Base-by-base conservation (phyloP, 306 rosid species). In the Vigna reflexopilosa region DNA sequence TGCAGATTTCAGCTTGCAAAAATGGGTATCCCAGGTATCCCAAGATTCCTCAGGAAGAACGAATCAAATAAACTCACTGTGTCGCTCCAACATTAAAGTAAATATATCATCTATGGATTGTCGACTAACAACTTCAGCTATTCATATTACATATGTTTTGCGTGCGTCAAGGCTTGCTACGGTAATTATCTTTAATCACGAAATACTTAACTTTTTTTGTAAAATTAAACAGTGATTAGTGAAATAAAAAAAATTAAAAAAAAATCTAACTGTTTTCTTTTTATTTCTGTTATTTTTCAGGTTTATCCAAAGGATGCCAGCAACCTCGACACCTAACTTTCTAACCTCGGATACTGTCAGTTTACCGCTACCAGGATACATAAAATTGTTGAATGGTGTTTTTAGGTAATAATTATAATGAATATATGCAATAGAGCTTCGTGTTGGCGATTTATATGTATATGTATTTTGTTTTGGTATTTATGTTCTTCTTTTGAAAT, bases 1-100 rank as follows among this genome's bases (percentile, higher is more conserved):
- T 81, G 85, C 98, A 93, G 99, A 87, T 95, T 81, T 88, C 99
- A 9, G 98, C 96, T 78, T 89, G 93, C 84, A 93, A 93, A 80
- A 88, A 86, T 30, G 93, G 93, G 83, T 90, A 88, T 83, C 90
- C 90, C 2, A 85, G 97, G 83, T 90, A 89, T 77, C 90, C 83
- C 12, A 93, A 93, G 93, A 85, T 87, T 77, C 92, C 79, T 58
- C 86, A 85, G 73, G 90, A 83, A 73, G 92, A 88, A 87, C 69
- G 94, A 82, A 76, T 87, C 77, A 87, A 89, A 79, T 89, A 81
- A 86, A 77, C 1, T 49, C 68, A 48, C 14, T 42, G 2, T 50
- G 45, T 20, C 70, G 59, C 70, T 51, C 66, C 73, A 45, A 57
- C 2, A 56, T 56, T 52, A 49, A 56, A 50, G 19, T 6, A 83